These are phyloP conservation scores for Diaporthe sp. DNA, from an alignment of 2,329 filamentous ascomycete genomes.

Conservation along the genomic window DNA sequence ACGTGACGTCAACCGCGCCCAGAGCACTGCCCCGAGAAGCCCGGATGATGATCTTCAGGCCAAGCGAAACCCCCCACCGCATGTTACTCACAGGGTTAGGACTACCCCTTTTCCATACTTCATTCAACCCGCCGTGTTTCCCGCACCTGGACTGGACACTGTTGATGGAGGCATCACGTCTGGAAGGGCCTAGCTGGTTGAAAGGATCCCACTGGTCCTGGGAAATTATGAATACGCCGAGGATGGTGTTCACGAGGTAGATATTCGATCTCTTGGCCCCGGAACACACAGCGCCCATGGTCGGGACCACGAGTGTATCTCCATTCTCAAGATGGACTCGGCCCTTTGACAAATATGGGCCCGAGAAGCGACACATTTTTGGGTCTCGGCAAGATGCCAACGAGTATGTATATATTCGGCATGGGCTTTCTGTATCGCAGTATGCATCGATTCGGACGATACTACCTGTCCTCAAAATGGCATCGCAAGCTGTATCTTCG, in stretches of 20 bases:
- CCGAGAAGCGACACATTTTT: background rate
- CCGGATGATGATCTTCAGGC: constrained; percentile 27
- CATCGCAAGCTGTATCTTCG: background rate
- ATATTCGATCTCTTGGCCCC: background rate
- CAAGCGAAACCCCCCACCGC: background rate
- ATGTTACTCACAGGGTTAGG: background rate
- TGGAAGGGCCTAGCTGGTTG: background rate
- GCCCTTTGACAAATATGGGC: background rate
- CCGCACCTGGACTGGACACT: background rate
- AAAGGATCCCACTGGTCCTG: too few relatives aligned
- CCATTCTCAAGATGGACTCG: background rate
- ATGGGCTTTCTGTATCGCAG: background rate
- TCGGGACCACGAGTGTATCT: background rate
- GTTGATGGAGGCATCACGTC: background rate
- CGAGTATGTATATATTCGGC: background rate
- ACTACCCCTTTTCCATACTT: background rate
- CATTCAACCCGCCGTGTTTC: background rate
- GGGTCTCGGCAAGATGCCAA: background rate
- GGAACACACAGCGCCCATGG: background rate
- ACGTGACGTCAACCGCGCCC: background rate
- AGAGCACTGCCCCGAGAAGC: background rate
- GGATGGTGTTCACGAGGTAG: background rate
- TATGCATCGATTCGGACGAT: too few relatives aligned
- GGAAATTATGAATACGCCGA: background rate
- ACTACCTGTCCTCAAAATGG: background rate